Base-by-base conservation (phyloP, 805 yeast genomes). In the Candida hungchunana region DNA sequence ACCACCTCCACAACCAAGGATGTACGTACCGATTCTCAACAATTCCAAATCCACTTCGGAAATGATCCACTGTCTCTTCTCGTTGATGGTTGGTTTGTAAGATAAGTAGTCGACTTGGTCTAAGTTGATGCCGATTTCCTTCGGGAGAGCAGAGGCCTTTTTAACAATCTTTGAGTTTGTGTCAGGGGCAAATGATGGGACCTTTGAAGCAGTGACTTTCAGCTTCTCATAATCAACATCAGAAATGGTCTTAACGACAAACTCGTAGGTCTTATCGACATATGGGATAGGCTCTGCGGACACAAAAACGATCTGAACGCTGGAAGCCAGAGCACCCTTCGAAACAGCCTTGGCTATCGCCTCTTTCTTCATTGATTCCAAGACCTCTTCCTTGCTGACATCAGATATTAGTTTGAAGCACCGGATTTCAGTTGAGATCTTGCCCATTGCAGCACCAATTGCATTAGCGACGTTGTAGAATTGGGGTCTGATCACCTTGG, bases 1-100 rank as follows among this genome's bases (percentile, higher is more conserved):
- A 14, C 75, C 75, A 11, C 75, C 75, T 5, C 73, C 75, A 50
- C 69, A 63, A 5, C 74, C 75, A 3, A 69, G 55, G 36, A 69
- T 66, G 42, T 68, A 69, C 21, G 63, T 48, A n/a, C 74, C 75
- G 29, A 65, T 58, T 16, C 60, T 47, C 6, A 69, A 40, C 37
- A 58, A 62, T 18, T 66, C 72, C 26, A 53, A 42, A 48, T 69
- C 74, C 2, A 47, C 52, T 40, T 24, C 27, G 14, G 34, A 26
- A 2, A 43, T 18, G 12, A 24, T 21, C 47, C 45, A 43, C 62
- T 71, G 26, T 37, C 25, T 23, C 12, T 26, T 14, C 2, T 21
- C 11, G 12, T 28, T 42, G 18, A 42, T 32, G 7, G 8, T 10
- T 5, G 47, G 47, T 18, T 14, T 34, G 27, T 43, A 43, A 15